Evolutionary conservation across 2,329 filamentous ascomycete genomes (phyloP).

Genomic region (Ophiostoma himal-ulmi): DNA sequence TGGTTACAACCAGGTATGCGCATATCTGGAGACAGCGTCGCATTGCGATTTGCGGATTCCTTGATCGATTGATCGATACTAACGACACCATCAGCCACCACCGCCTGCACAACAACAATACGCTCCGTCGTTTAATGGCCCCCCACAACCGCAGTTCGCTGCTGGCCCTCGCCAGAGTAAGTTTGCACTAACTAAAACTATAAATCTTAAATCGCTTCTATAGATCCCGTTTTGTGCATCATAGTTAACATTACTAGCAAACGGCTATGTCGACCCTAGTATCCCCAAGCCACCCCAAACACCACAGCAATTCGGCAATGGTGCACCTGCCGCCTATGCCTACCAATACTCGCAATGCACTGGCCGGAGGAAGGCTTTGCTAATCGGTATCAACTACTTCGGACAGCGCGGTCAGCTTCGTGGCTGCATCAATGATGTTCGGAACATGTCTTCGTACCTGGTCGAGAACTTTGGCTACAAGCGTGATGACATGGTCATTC

Average conservation of each 20-base stretch:
- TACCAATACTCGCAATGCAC: constrained; percentile 93
- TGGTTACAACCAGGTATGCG: constrained; percentile 21
- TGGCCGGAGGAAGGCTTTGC: constrained; percentile 76
- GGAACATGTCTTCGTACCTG: constrained; percentile 91
- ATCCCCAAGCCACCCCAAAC: constrained; percentile 22
- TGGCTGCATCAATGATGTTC: constrained; percentile 95
- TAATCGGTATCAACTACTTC: constrained; percentile 97
- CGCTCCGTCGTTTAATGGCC: constrained; percentile 8
- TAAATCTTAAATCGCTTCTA: neutral
- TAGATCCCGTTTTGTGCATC: neutral
- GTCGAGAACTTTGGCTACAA: constrained; percentile 87
- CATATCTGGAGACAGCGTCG: neutral
- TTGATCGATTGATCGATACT: neutral
- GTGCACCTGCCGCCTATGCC: constrained; percentile 71
- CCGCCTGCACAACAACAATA: constrained; percentile 14
- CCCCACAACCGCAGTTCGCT: constrained; percentile 11
- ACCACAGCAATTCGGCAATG: constrained; percentile 48
- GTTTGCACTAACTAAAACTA: neutral
- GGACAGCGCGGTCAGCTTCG: constrained; percentile 80
- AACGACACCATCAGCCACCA: constrained; percentile 5
- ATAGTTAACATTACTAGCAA: constrained; percentile 16
- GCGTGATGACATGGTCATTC: constrained; percentile 91
- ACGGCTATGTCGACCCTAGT: constrained; percentile 16
- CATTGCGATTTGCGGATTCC: neutral
- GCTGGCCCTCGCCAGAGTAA: constrained; percentile 15